A percentile compares a stretch with the other conserved stretches of the same genome.
These are phyloP conservation scores for Ceratobasidium papillatum DNA, from an alignment of 1,284 basidiomycete species.

Conservation along the genomic window DNA sequence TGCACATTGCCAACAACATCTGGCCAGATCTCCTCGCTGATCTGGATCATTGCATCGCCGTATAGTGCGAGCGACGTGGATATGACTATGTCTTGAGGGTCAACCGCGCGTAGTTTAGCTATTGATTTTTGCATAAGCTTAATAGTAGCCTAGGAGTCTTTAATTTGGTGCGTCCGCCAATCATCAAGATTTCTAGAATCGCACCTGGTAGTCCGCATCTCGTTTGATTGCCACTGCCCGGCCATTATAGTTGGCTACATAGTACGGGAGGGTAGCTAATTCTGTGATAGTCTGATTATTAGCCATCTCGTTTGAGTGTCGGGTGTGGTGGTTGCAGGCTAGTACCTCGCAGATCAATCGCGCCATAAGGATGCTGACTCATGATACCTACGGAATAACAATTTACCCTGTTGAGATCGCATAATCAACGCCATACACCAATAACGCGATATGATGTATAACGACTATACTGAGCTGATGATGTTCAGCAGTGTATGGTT, in stretches of 20 bases:
- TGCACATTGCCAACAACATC: not conserved
- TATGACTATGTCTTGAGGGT: not conserved
- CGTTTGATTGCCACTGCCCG: not conserved
- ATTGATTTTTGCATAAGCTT: conserved; percentile 1
- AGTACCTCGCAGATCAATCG: too few relatives aligned
- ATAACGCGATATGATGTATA: too few relatives aligned
- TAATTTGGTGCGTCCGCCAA: not conserved
- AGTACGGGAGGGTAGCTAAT: not conserved
- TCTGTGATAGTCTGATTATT: too few relatives aligned
- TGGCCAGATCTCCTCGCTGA: conserved; percentile 12
- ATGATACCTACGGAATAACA: too few relatives aligned
- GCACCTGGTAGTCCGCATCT: not conserved
- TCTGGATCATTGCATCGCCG: not conserved
- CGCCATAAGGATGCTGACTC: too few relatives aligned
- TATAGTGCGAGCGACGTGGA: not conserved
- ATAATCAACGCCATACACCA: too few relatives aligned
- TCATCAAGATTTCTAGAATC: too few relatives aligned
- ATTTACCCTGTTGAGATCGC: too few relatives aligned
- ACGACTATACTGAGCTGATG: too few relatives aligned
- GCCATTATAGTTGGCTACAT: not conserved
- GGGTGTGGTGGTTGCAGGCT: too few relatives aligned
- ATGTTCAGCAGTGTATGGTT: too few relatives aligned
- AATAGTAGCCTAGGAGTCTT: not conserved
- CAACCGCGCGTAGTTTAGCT: not conserved
- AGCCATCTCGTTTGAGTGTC: too few relatives aligned